phyloP scores from a whole-genome alignment of 148 eudicot genomes.

The Vaccinium darrowii region DNA sequence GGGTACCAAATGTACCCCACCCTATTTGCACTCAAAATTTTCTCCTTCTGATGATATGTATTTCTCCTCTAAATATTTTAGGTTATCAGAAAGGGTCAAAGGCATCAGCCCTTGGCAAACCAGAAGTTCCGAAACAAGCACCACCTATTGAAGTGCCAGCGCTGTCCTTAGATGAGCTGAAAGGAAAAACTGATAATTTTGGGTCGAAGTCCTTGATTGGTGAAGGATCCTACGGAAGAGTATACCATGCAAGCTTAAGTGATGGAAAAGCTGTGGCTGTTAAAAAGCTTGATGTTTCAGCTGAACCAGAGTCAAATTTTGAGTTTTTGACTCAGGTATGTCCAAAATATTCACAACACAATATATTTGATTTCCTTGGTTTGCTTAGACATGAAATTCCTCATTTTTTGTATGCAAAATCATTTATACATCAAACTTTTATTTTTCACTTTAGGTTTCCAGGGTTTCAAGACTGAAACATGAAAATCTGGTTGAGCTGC shows the following conservation, averaged over 20 bases:
- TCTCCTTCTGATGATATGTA: too few species aligned
- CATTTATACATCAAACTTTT: not conserved
- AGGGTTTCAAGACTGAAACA: conserved; percentile 76
- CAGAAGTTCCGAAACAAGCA: conserved; percentile 43
- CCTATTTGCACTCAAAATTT: too few species aligned
- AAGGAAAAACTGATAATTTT: conserved; percentile 72
- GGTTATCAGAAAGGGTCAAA: conserved; percentile 39
- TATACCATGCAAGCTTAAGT: conserved; percentile 58
- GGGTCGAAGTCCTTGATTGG: conserved; percentile 81
- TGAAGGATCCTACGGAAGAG: conserved; percentile 92
- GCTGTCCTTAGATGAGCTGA: conserved; percentile 66
- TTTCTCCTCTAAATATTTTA: not conserved
- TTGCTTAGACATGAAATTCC: not conserved
- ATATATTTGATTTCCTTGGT: not conserved
- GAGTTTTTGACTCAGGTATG: conserved; percentile 86
- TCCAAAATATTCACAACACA: not conserved
- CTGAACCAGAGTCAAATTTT: conserved; percentile 60
- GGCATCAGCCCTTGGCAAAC: conserved; percentile 43
- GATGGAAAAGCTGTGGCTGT: conserved; percentile 73
- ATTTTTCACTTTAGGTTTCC: conserved; percentile 51
- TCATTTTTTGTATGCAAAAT: not conserved
- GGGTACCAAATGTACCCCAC: too few species aligned
- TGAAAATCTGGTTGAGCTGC: conserved; percentile 78
- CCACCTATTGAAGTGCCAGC: conserved; percentile 67
- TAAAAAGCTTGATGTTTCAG: conserved; percentile 71